Evolutionary conservation across 2,329 filamentous ascomycete species (phyloP), one percentile per base, ranked within the genome.

Genomic region (Fusarium poae): DNA sequence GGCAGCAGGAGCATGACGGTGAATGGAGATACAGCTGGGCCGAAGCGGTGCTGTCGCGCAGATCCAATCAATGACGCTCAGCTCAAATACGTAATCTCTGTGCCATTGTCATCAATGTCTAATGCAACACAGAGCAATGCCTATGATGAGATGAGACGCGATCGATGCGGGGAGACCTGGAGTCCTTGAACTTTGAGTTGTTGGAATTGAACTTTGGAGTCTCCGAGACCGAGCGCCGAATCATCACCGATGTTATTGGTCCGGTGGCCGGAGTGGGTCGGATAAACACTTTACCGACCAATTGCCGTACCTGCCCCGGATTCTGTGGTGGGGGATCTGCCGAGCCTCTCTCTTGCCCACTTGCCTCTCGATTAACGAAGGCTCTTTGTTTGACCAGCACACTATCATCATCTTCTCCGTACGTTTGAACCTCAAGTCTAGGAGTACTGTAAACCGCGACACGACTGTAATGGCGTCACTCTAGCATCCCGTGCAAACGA

Each of bases 131-230:
- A 64, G 37, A 44, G 44, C 50, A 57, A 50, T 62, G 21, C 12
- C 55, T 48, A 39, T 54, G 34, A 59, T 46, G 59, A 62, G 37
- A 63, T 48, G 35, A 32, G 50, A 63, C 49, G 40, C 52, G 45
- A 45, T 35, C 35, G 66, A 69, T 74, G 72, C 71, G 72, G 73
- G 72, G 72, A 71, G 71, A 74, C 72, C 70, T 72, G 65, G 70
- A 70, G 72, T 70, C 57, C 61, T 58, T 61, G 60, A 59, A 68
- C 64, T 69, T 68, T 69, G 52, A 55, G 57, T 64, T 65, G 48
- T 44, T 50, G 46, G 46, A 48, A 42, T 54, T 64, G 57, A 56
- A 65, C 62, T 51, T 56, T 62, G 62, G 55, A 71, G 54, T 44
- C 62, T 66, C 62, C 48, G 42, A 49, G 53, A 63, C 29, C 30